Base-by-base conservation (phyloP, 192 early-diverging fungal species). In the Endogone sp. region DNA sequence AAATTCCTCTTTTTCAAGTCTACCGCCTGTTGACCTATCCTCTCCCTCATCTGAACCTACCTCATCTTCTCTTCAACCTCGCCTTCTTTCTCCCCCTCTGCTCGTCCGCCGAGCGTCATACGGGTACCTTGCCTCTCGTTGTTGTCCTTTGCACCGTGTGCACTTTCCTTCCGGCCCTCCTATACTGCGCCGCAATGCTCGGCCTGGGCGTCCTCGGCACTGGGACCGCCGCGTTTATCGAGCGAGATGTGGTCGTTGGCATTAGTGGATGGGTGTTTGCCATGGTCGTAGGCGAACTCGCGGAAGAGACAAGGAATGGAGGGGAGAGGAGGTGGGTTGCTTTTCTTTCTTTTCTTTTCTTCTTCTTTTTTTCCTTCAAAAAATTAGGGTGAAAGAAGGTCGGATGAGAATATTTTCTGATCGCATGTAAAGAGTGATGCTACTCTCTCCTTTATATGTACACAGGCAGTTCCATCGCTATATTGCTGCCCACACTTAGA, bases 261-360 rank as follows among this genome's bases (percentile, higher is more conserved):
- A 60, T 71, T 60, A 71, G 70, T 30, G 22, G 55, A 29, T 71
- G 70, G 70, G 55, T 71, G 23, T 71, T 71, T 65, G 70, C 63
- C 24, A 65, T 71, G 64, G 70, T 71, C 4, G 70, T 71, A 25
- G 64, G 70, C 63, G 70, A 71, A 23, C 63, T 63, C 24, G 31
- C 63, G 44, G 70, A 71, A 65, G 58, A 65, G 55, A 62, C 63
- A 22, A 65, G 70, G 54, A 25, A 55, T 2, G 70, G 66, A 29
- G 29, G 70, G 9, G 37, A 49, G 16, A 49, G 37, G 37, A 49
- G 37, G 37, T 49, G 37, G 9, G 37, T 49, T 49, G 60, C 37
- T 49, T 49, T 49, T 49, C 37, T 49, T 16, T 49, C 37, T n/a
- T 57, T 57, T 22, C 56, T 16, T 4, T 11, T 64, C 23, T 21